Percentiles rank a stretch among this genome's conserved stretches.
Conservation (phyloP, 2,329 filamentous ascomycete species). For the Pyricularia pennisetigena region DNA sequence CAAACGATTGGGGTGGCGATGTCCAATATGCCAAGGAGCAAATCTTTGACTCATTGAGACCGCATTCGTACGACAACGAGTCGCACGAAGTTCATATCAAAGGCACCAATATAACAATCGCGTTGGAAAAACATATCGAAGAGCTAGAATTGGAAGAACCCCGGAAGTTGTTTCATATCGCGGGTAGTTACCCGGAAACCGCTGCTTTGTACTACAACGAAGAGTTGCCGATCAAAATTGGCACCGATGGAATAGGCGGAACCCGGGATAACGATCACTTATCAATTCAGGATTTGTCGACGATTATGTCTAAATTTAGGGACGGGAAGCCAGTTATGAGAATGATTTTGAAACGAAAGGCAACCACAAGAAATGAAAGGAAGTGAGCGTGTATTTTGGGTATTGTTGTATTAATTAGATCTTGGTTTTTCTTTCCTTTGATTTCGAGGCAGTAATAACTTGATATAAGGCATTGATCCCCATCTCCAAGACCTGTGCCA, state of each 20-base stretch:
- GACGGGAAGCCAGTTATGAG: not conserved
- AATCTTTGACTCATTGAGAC: not conserved
- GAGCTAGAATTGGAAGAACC: not conserved
- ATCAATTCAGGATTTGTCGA: not conserved
- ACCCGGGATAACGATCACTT: not conserved
- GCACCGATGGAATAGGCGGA: not conserved
- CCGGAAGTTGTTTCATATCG: not conserved
- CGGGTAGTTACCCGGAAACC: not conserved
- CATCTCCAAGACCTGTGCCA: slow-evolving; percentile 89
- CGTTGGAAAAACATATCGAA: not conserved
- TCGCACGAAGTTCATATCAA: not conserved
- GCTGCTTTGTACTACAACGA: not conserved
- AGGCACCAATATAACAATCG: not conserved
- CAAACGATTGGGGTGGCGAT: not conserved
- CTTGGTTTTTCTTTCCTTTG: too few species aligned
- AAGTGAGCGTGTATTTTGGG: too few species aligned
- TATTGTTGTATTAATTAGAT: too few species aligned
- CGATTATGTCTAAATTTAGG: not conserved
- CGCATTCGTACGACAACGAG: not conserved
- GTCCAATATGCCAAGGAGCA: not conserved
- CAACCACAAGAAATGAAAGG: too few species aligned
- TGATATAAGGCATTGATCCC: slow-evolving; percentile 46
- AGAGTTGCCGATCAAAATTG: not conserved
- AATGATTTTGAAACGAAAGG: not conserved
- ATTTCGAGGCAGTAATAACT: too few species aligned